Conservation (phyloP, 1,139 yeast species). For the Hyphopichia khmerensis region DNA sequence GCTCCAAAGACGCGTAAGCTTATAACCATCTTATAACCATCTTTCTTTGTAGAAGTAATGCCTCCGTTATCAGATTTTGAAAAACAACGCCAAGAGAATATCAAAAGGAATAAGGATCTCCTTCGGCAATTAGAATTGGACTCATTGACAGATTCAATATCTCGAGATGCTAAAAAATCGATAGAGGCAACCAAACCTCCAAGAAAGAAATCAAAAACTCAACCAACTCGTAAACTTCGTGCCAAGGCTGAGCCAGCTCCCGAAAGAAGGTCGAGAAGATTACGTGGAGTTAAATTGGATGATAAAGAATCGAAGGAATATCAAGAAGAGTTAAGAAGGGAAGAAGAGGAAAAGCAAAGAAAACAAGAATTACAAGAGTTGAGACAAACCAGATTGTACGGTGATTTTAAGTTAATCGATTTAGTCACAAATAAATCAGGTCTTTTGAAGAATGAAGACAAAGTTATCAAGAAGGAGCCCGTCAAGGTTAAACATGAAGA, state of each 20-base stretch:
- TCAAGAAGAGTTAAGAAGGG: slow-evolving; percentile 30
- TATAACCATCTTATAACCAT: not conserved
- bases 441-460: slow-evolving; percentile 26
- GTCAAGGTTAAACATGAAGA: slow-evolving; percentile 13
- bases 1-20: slow-evolving; percentile 5
- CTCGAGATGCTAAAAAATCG: slow-evolving; percentile 20
- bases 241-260: slow-evolving; percentile 39
- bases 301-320: slow-evolving; percentile 35
- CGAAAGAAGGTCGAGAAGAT: slow-evolving; percentile 60
- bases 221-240: slow-evolving; percentile 11
- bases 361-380: slow-evolving; percentile 50
- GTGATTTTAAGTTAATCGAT: slow-evolving; percentile 62
- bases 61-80: slow-evolving; percentile 59
- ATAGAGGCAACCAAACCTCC: slow-evolving; percentile 9
- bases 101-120: slow-evolving; percentile 41
- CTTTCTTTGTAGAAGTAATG: slow-evolving; percentile 11
- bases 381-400: slow-evolving; percentile 55
- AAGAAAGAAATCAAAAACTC: slow-evolving; percentile 22
- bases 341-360: slow-evolving; percentile 34
- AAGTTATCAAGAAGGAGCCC: slow-evolving; percentile 17
- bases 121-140: slow-evolving; percentile 39
- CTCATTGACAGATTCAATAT: slow-evolving; percentile 29
- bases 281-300: slow-evolving; percentile 59
- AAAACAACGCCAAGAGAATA: slow-evolving; percentile 59
- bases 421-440: slow-evolving; percentile 48